phyloP scores from a whole-genome alignment of 2,329 filamentous ascomycete genomes.

The Ilyonectria mors-panacis region DNA sequence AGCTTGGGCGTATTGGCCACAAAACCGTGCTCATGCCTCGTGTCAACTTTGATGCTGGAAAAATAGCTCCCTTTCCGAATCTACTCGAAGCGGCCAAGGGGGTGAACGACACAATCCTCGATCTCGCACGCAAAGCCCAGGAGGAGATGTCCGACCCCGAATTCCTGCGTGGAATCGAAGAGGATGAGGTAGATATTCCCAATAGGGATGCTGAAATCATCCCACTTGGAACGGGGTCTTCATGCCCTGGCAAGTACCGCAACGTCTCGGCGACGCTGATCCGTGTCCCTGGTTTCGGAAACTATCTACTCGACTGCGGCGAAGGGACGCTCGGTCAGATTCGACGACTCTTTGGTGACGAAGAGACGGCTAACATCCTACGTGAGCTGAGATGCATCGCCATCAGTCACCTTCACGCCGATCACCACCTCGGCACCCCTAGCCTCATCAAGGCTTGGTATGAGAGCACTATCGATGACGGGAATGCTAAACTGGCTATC shows the following conservation, averaged over 20 bases:
- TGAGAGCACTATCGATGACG: constrained; percentile 61
- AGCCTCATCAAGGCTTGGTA: constrained; percentile 89
- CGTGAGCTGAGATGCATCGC: constrained; percentile 85
- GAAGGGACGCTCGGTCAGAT: constrained; percentile 94
- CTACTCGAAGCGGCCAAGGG: constrained; percentile 64
- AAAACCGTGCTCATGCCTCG: constrained; percentile 64
- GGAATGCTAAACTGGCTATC: constrained; percentile 70
- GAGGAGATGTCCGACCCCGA: constrained; percentile 57
- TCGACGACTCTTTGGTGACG: constrained; percentile 77
- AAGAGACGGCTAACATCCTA: constrained; percentile 80
- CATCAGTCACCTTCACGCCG: constrained; percentile 96
- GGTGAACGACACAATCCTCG: constrained; percentile 60
- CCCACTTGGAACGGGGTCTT: constrained; percentile 91
- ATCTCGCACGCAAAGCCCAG: constrained; percentile 67
- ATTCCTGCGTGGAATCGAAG: constrained; percentile 65
- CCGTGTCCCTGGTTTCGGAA: constrained; percentile 87
- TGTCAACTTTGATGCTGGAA: constrained; percentile 61
- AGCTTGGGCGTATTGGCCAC: constrained; percentile 61
- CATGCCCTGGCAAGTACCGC: constrained; percentile 90
- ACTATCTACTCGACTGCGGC: constrained; percentile 90
- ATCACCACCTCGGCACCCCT: constrained; percentile 92
- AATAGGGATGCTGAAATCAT: constrained; percentile 85
- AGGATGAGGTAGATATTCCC: constrained; percentile 75
- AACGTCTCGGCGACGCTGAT: constrained; percentile 94
- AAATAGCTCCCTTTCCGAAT: constrained; percentile 60